These are phyloP conservation scores for Phialophora tarda DNA, from an alignment of 2,329 filamentous ascomycete species.

Conservation along the genomic window DNA sequence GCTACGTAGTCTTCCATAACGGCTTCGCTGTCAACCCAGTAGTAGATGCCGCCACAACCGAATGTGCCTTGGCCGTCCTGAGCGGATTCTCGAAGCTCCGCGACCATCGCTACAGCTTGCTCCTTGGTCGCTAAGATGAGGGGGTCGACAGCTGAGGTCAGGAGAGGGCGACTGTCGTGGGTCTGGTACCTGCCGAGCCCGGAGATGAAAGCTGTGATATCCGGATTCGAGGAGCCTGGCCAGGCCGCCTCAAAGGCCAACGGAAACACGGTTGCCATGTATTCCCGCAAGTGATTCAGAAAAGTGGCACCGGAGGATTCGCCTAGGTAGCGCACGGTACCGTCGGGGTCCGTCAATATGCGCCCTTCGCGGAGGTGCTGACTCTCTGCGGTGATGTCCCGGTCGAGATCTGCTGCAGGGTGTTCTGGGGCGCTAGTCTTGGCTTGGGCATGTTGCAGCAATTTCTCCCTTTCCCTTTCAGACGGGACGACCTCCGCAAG, in stretches of 20 bases:
- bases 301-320: slow-evolving; percentile 59
- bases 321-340: slow-evolving; percentile 55
- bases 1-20: slow-evolving; percentile 44
- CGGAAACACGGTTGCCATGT: slow-evolving; percentile 52
- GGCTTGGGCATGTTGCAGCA: slow-evolving; percentile 21
- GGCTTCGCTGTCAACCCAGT: slow-evolving; percentile 53
- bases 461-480: slow-evolving; percentile 19
- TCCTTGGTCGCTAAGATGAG: slow-evolving; percentile 48
- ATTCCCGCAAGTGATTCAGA: slow-evolving; percentile 57
- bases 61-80: slow-evolving; percentile 54
- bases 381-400: slow-evolving; percentile 39
- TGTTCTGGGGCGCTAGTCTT: slow-evolving; percentile 13
- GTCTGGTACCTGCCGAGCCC: slow-evolving; percentile 57
- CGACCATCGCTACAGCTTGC: slow-evolving; percentile 50
- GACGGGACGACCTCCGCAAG: slow-evolving; percentile 31
- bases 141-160: slow-evolving; percentile 49
- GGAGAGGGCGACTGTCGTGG: slow-evolving; percentile 53
- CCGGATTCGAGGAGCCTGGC: slow-evolving; percentile 28
- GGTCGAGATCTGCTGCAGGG: slow-evolving; percentile 3
- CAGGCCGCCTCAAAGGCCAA: slow-evolving; percentile 41
- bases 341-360: slow-evolving; percentile 54
- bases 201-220: slow-evolving; percentile 47
- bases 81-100: slow-evolving; percentile 52
- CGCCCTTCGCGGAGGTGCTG: slow-evolving; percentile 43
- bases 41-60: slow-evolving; percentile 56